phyloP scores from a whole-genome alignment of 148 eudicot genomes.

The Agrostemma githago region DNA sequence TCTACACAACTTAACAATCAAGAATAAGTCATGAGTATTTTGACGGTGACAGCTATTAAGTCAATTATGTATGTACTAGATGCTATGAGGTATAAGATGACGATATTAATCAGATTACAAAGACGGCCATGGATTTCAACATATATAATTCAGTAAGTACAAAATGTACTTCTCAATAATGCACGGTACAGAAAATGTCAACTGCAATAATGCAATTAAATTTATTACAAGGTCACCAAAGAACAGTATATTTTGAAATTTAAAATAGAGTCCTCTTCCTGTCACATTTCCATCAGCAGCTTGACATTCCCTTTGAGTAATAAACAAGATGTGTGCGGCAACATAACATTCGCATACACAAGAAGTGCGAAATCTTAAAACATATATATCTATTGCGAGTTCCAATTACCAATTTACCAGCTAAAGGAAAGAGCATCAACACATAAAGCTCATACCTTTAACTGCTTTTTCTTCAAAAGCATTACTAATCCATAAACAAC shows the following conservation, averaged over 20 bases:
- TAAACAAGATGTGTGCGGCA: background rate
- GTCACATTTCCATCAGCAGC: background rate
- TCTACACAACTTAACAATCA: background rate
- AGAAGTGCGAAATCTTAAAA: background rate
- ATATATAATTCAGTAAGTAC: constrained; percentile 7
- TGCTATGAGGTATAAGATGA: background rate
- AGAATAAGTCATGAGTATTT: background rate
- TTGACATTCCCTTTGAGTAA: background rate
- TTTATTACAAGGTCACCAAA: background rate
- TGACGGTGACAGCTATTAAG: constrained; percentile 8
- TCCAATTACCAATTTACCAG: background rate
- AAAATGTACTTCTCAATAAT: background rate
- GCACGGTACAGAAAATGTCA: constrained; percentile 14
- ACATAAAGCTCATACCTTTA: constrained; percentile 46
- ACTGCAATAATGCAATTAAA: constrained; percentile 8
- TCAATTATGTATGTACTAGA: constrained; percentile 4
- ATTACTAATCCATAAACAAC: constrained; percentile 51
- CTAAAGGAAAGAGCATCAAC: background rate
- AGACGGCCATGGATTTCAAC: constrained; percentile 13
- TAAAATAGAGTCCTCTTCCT: background rate
- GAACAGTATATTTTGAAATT: background rate
- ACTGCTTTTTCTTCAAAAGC: constrained; percentile 40
- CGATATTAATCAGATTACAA: constrained; percentile 11
- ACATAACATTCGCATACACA: background rate
- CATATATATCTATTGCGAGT: background rate